Evolutionary conservation across 202 grass and related monocot species (phyloP).

Genomic region (Panicum hallii): DNA sequence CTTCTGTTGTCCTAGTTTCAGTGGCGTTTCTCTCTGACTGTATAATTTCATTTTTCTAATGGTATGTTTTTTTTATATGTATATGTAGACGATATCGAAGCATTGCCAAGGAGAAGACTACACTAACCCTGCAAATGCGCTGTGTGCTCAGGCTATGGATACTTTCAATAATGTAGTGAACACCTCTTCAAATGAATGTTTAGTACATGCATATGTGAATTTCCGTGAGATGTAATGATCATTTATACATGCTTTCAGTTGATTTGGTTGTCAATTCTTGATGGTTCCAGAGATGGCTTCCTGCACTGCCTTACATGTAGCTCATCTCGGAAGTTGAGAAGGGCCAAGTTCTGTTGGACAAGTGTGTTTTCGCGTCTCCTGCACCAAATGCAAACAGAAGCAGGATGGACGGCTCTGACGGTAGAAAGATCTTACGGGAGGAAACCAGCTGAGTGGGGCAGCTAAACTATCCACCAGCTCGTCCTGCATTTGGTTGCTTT

Average conservation of each 20-base stretch:
- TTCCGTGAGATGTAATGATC: not conserved
- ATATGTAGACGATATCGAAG: constrained; percentile 45
- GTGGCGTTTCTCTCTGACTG: too few relatives aligned
- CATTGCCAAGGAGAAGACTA: constrained; percentile 61
- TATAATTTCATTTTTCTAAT: too few relatives aligned
- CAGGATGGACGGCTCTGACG: not conserved
- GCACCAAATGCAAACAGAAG: not conserved
- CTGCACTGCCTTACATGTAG: constrained; percentile 31
- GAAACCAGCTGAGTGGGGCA: not conserved
- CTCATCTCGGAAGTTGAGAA: constrained; percentile 20
- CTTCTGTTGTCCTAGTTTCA: too few relatives aligned
- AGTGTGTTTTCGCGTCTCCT: constrained; percentile 28
- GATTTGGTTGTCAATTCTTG: not conserved
- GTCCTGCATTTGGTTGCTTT: constrained; percentile 41
- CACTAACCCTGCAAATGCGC: constrained; percentile 29
- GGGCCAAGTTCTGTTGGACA: constrained; percentile 46
- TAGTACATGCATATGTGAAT: not conserved
- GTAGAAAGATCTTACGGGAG: constrained; percentile 39
- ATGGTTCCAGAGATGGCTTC: not conserved
- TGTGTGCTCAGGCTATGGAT: constrained; percentile 49
- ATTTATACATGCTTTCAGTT: too few relatives aligned
- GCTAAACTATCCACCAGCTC: constrained; percentile 29
- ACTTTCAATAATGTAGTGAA: constrained; percentile 45
- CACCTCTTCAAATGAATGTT: not conserved
- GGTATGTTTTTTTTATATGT: not conserved